A percentile compares a stretch with the other conserved stretches of the same genome.
Conservation (phyloP, 2,329 filamentous ascomycete genomes). For the Blastomyces percursus region DNA sequence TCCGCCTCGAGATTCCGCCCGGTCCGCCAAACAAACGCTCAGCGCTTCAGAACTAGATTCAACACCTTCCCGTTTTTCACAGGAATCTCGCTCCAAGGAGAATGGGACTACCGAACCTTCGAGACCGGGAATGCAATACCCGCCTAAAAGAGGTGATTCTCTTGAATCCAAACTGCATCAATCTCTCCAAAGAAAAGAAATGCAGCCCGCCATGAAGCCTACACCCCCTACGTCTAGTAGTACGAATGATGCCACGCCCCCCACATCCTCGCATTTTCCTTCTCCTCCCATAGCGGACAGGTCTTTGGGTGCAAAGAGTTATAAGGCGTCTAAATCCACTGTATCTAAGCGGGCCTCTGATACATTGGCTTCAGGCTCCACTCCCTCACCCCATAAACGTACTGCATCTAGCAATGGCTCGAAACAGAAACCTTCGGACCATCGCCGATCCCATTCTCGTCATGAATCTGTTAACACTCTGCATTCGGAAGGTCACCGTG, state of each 20-base stretch:
- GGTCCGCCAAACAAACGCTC: background rate
- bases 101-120: constrained; percentile 25
- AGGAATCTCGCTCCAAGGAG: constrained; percentile 3
- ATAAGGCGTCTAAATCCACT: constrained; percentile 1
- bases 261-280: constrained; percentile 10
- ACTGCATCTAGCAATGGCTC: constrained; percentile 6
- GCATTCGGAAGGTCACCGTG: constrained; percentile 26
- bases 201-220: constrained; percentile 26
- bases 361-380: constrained; percentile 7
- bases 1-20: background rate
- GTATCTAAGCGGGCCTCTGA: constrained; percentile 8
- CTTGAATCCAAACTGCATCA: constrained; percentile 42
- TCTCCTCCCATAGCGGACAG: background rate
- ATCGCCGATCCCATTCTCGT: constrained; percentile 20
- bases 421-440: constrained; percentile 10
- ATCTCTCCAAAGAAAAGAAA: constrained; percentile 54
- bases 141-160: constrained; percentile 51
- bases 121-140: constrained; percentile 27
- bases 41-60: background rate
- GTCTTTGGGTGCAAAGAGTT: background rate
- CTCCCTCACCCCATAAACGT: constrained; percentile 9
- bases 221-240: background rate
- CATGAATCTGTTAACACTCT: constrained; percentile 42
- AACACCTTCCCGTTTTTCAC: constrained; percentile 5
- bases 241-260: constrained; percentile 13